Conservation (phyloP, 1,139 yeast species). For the Blastobotrys malaysiensis region DNA sequence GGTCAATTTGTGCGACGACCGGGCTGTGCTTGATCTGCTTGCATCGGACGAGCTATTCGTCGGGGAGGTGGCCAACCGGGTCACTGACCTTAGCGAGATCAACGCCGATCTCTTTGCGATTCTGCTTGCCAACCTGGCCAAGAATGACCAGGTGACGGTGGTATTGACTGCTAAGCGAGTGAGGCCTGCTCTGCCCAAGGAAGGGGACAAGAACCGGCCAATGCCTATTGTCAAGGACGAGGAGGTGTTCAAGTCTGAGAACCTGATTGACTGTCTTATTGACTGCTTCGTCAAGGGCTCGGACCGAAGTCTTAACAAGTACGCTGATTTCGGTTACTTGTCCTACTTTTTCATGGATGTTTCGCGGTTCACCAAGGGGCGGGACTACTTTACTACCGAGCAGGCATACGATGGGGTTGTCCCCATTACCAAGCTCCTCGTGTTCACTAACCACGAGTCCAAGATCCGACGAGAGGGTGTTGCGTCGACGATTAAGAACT, state of each 20-base stretch:
- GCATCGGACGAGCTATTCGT: slow-evolving; percentile 61
- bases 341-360: slow-evolving; percentile 88
- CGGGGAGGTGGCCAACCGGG: slow-evolving; percentile 47
- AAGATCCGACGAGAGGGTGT: slow-evolving; percentile 86
- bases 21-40: slow-evolving; percentile 50
- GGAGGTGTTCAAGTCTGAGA: slow-evolving; percentile 37
- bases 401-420: slow-evolving; percentile 72
- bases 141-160: slow-evolving; percentile 57
- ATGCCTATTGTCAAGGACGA: slow-evolving; percentile 7
- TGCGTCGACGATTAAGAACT: slow-evolving; percentile 86
- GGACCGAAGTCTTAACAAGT: slow-evolving; percentile 62
- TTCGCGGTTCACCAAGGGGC: slow-evolving; percentile 67
- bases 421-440: slow-evolving; percentile 74
- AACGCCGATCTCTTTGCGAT: slow-evolving; percentile 83
- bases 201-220: slow-evolving; percentile 1
- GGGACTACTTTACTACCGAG: slow-evolving; percentile 66
- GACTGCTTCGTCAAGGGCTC: slow-evolving; percentile 87
- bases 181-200: slow-evolving; percentile 13
- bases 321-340: slow-evolving; percentile 75
- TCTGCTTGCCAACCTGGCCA: slow-evolving; percentile 77
- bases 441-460: slow-evolving; percentile 76
- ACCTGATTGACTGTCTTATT: slow-evolving; percentile 75
- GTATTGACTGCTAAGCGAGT: slow-evolving; percentile 45
- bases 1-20: slow-evolving; percentile 75
- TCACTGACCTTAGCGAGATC: slow-evolving; percentile 49